Base-by-base conservation (phyloP, 257 asterid genomes). In the Fraxinus cuspidata region DNA sequence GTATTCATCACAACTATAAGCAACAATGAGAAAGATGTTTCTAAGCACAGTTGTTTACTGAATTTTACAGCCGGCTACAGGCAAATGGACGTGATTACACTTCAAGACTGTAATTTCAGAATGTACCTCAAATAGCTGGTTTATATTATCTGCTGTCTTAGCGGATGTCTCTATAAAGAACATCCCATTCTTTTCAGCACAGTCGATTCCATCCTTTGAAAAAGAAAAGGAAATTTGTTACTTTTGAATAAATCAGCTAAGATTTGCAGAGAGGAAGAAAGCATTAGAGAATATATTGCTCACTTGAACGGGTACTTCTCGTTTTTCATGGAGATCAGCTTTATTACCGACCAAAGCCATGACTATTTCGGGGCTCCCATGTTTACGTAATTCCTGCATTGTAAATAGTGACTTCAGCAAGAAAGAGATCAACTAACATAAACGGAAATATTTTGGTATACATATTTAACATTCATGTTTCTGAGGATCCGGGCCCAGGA, bases 131-230 rank as follows among this genome's bases (percentile, higher is more conserved):
- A 96, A 96, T 73, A 96, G 88, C 89, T 96, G 98, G 89, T 96
- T 96, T 86, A 96, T 96, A 84, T 96, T 96, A 85, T 96, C 99
- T 21, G 99, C 98, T 15, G 99, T 96, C 91, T 96, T 96, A 32
- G 99, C 99, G 85, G 99, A 93, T 38, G 98, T 96, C 89, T 96
- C 99, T 18, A 93, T 96, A 72, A 93, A 93, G 84, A 93, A 96
- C 99, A 96, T 96, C 51, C 97, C 97, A 38, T 93, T 93, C 96
- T 86, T 93, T 83, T 93, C 98, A 0, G 99, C 97, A 77, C 89
- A 90, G 35, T 92, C 97, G 32, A 78, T 86, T 71, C 92, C 99
- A 80, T 90, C 96, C 99, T 96, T 86, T 70, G 78, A 64, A 42
- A 76, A 74, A 31, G 71, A 79, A 56, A 47, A 40, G 58, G n/a